Conservation (phyloP, 2,329 filamentous ascomycete species). For the Claviceps lovelessii region DNA sequence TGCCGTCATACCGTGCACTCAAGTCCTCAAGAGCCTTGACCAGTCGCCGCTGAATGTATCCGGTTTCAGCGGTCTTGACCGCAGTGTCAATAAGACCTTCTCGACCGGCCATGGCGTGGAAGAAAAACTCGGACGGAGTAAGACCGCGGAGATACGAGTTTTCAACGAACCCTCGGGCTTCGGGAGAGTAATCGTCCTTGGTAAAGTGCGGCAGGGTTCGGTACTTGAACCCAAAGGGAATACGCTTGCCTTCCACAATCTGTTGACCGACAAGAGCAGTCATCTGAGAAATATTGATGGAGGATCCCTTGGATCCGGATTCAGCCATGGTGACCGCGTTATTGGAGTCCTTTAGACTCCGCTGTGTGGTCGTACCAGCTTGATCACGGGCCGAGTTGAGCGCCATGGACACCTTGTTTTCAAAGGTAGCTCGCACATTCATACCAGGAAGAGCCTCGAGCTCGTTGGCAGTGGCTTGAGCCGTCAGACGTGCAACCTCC, state of each 20-base stretch:
- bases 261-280: conserved; percentile 95
- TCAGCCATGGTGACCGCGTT: conserved; percentile 93
- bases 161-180: conserved; percentile 93
- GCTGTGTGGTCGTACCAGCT: conserved; percentile 82
- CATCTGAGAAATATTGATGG: conserved; percentile 99
- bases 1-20: conserved; percentile 94
- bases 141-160: conserved; percentile 95
- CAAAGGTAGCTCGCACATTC: conserved; percentile 96
- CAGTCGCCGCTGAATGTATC: conserved; percentile 95
- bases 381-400: conserved; percentile 93
- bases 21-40: conserved; percentile 97
- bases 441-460: conserved; percentile 93
- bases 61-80: conserved; percentile 97
- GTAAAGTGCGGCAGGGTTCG: conserved; percentile 94
- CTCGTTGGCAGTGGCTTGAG: conserved; percentile 66
- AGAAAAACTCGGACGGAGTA: conserved; percentile 95
- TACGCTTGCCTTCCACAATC: conserved; percentile 95
- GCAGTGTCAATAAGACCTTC: conserved; percentile 99
- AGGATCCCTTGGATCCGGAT: conserved; percentile 95
- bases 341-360: conserved; percentile 88
- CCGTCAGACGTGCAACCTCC: conserved; percentile 63
- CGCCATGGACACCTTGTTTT: conserved; percentile 88
- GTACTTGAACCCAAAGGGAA: conserved; percentile 98
- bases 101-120: conserved; percentile 99
- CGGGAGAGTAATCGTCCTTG: conserved; percentile 96